A percentile compares a stretch with the other conserved stretches of the same genome.
Conservation (phyloP, 2,329 filamentous ascomycete species). For the Hirsutella rhossiliensis region DNA sequence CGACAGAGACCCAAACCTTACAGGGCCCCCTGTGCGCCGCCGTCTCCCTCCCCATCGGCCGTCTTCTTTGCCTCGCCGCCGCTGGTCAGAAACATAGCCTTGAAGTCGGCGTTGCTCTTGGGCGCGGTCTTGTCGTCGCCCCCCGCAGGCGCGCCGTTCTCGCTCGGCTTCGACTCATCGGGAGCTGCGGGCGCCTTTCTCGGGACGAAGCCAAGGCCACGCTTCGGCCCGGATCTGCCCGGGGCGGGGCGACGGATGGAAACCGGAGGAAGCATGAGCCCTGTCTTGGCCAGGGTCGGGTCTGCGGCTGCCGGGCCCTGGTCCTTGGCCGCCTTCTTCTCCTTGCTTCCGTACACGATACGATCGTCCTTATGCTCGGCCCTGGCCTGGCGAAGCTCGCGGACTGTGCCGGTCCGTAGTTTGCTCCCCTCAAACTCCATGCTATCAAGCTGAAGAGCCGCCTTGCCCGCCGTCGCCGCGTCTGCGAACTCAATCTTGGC, state of each 20-base stretch:
- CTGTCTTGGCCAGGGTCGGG: slow-evolving; percentile 1
- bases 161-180: slow-evolving; percentile 10
- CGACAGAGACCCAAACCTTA: too few species aligned
- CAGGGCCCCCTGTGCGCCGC: not conserved
- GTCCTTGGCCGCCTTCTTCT: slow-evolving; percentile 12
- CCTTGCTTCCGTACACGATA: slow-evolving; percentile 16
- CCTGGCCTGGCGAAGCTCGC: slow-evolving; percentile 41
- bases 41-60: slow-evolving; percentile 4
- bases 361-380: slow-evolving; percentile 22
- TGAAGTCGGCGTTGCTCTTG: slow-evolving; percentile 48
- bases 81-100: slow-evolving; percentile 32
- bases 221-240: slow-evolving; percentile 27
- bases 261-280: slow-evolving; percentile 32
- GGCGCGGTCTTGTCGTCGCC: slow-evolving; percentile 12
- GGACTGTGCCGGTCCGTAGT: slow-evolving; percentile 40
- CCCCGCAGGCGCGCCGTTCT: slow-evolving; percentile 10
- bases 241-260: slow-evolving; percentile 28
- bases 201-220: slow-evolving; percentile 30
- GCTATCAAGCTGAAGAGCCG: slow-evolving; percentile 47
- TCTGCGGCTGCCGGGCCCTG: slow-evolving; percentile 3
- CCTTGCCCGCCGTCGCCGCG: slow-evolving; percentile 58
- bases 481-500: slow-evolving; percentile 76
- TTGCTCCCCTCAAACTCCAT: slow-evolving; percentile 40
- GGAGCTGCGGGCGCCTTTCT: slow-evolving; percentile 8
- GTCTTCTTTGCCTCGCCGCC: slow-evolving; percentile 2